These are phyloP conservation scores for Nemania bipapillata DNA, from an alignment of 2,329 filamentous ascomycete species.

Conservation along the genomic window DNA sequence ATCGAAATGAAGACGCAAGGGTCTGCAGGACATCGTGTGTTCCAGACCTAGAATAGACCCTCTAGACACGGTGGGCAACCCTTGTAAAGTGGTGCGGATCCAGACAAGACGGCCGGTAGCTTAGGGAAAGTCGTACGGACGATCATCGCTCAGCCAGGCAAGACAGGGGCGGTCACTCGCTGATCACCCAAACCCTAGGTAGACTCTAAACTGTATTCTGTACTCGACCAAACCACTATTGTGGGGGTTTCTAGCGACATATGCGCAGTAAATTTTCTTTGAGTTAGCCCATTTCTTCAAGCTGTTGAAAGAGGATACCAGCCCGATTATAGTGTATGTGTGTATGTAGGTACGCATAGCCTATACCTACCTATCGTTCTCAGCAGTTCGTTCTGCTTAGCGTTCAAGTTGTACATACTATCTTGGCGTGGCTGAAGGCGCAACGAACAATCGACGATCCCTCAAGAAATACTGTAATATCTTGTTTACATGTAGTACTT, in stretches of 20 bases:
- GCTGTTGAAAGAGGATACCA: neutral
- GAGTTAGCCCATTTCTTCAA: conserved; percentile 19
- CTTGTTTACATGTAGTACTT: neutral
- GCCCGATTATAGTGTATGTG: neutral
- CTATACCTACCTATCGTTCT: too few species aligned
- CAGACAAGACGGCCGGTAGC: conserved; percentile 26
- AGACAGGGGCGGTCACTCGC: conserved; percentile 23
- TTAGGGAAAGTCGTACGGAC: conserved; percentile 32
- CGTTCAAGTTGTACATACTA: conserved; percentile 5
- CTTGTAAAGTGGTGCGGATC: conserved; percentile 27
- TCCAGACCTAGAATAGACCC: conserved; percentile 36
- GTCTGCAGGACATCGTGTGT: conserved; percentile 37
- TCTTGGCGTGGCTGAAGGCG: conserved; percentile 28
- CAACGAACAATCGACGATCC: conserved; percentile 25
- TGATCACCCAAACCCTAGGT: conserved; percentile 16
- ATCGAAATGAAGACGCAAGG: conserved; percentile 37
- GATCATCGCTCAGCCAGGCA: conserved; percentile 33
- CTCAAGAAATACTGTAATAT: too few species aligned
- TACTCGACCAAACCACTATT: conserved; percentile 7
- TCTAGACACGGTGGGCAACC: conserved; percentile 16
- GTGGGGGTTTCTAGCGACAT: conserved; percentile 22
- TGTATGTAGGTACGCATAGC: too few species aligned
- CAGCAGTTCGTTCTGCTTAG: neutral
- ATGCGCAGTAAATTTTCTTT: conserved; percentile 9
- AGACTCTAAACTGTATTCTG: conserved; percentile 18